Evolutionary conservation across 2,329 filamentous ascomycete species (phyloP).

Genomic region (Talaromyces amestolkiae): DNA sequence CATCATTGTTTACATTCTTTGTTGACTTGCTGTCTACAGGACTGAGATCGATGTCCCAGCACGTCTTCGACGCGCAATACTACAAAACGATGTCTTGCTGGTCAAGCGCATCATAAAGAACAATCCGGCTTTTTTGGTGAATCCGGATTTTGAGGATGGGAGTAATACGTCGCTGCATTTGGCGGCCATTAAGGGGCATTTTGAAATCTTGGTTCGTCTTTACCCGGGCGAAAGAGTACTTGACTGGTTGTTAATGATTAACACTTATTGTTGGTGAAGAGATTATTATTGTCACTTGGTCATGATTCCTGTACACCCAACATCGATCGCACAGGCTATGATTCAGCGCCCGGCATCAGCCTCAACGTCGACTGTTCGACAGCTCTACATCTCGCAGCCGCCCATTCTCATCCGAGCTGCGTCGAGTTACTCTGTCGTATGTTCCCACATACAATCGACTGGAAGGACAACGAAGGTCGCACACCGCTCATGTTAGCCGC

Average conservation of each 20-base stretch:
- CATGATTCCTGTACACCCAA: slow-evolving; percentile 61
- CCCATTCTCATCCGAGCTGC: slow-evolving; percentile 67
- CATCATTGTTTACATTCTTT: slow-evolving; percentile 7
- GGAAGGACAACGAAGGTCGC: slow-evolving; percentile 65
- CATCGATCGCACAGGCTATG: slow-evolving; percentile 28
- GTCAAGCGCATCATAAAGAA: slow-evolving; percentile 73
- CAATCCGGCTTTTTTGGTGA: slow-evolving; percentile 69
- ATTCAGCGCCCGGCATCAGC: slow-evolving; percentile 55
- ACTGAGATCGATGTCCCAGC: slow-evolving; percentile 53
- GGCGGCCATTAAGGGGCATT: slow-evolving; percentile 69
- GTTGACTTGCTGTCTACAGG: slow-evolving; percentile 19
- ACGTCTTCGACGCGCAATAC: slow-evolving; percentile 78
- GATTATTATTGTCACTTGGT: slow-evolving; percentile 67
- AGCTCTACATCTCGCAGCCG: slow-evolving; percentile 74
- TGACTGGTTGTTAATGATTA: too few relatives aligned
- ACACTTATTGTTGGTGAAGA: slow-evolving; percentile 32
- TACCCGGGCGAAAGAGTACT: background rate
- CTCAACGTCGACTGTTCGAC: slow-evolving; percentile 79
- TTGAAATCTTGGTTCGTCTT: slow-evolving; percentile 58
- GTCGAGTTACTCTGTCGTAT: slow-evolving; percentile 67
- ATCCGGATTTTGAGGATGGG: slow-evolving; percentile 72
- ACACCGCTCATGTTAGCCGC: slow-evolving; percentile 47
- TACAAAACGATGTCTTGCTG: slow-evolving; percentile 69
- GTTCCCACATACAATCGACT: slow-evolving; percentile 62
- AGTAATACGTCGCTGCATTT: slow-evolving; percentile 84